Conservation (phyloP, 2,329 filamentous ascomycete species). For the Cercospora beticola region DNA sequence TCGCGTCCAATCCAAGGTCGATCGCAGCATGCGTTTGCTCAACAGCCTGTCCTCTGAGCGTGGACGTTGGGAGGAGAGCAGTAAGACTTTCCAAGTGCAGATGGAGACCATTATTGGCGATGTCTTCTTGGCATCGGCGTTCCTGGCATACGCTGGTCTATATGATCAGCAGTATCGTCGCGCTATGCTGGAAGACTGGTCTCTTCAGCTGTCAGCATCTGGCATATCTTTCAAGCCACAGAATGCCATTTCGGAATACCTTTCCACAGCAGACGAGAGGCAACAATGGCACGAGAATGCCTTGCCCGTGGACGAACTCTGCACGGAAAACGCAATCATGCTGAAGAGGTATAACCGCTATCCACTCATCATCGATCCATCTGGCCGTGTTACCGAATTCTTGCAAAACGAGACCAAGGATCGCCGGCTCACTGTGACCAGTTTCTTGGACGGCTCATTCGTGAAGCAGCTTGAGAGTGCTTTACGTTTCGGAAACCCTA, state of each 20-base stretch:
- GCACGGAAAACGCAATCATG: conserved; percentile 97
- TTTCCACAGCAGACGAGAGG: conserved; percentile 93
- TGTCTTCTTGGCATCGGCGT: conserved; percentile 92
- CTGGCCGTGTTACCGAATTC: conserved; percentile 91
- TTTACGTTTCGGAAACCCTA: conserved; percentile 94
- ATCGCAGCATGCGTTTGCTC: conserved; percentile 88
- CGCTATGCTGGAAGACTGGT: conserved; percentile 96
- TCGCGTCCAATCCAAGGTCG: conserved; percentile 95
- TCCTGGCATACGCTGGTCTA: conserved; percentile 92
- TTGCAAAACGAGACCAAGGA: conserved; percentile 92
- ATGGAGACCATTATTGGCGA: conserved; percentile 96
- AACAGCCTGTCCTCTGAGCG: conserved; percentile 94
- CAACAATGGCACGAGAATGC: conserved; percentile 93
- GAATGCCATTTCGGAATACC: conserved; percentile 92
- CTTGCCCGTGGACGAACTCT: conserved; percentile 92
- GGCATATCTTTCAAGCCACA: conserved; percentile 89
- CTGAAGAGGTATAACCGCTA: conserved; percentile 98
- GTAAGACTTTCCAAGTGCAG: conserved; percentile 96
- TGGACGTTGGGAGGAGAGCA: conserved; percentile 91
- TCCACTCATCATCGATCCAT: conserved; percentile 96
- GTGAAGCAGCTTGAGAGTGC: conserved; percentile 97
- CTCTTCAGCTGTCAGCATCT: conserved; percentile 88
- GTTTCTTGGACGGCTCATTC: conserved; percentile 96
- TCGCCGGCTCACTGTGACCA: conserved; percentile 89
- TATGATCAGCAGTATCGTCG: conserved; percentile 99